These are phyloP conservation scores for Aaosphaeria pasadenensis DNA, from an alignment of 2,329 filamentous ascomycete species.

Conservation along the genomic window DNA sequence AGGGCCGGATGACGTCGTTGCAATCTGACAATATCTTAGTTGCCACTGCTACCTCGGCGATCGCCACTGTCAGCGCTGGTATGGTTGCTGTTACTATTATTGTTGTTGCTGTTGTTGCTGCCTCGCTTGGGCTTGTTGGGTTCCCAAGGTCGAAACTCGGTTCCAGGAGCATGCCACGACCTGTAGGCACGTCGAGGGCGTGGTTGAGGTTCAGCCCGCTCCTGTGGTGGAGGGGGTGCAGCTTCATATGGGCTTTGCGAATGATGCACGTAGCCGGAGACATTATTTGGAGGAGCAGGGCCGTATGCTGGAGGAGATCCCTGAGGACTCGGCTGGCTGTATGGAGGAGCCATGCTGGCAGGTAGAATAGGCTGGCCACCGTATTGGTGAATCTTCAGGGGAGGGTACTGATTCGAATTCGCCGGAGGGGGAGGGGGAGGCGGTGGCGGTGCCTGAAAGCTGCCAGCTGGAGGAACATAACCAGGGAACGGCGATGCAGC, in stretches of 20 bases:
- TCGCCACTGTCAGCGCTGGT: background rate
- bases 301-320: slow-evolving; percentile 5
- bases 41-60: background rate
- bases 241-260: no score
- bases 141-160: slow-evolving; percentile 31
- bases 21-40: background rate
- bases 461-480: slow-evolving; percentile 30
- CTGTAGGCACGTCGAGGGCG: slow-evolving; percentile 28
- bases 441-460: slow-evolving; percentile 31
- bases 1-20: background rate
- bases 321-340: slow-evolving; percentile 7
- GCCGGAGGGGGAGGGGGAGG: slow-evolving; percentile 13
- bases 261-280: background rate
- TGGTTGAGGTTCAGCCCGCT: slow-evolving; percentile 14
- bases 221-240: slow-evolving; percentile 5
- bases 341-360: slow-evolving; percentile 33
- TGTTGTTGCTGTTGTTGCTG: background rate
- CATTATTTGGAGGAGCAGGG: background rate
- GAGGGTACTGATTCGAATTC: slow-evolving; percentile 9
- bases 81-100: background rate
- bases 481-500: slow-evolving; percentile 18
- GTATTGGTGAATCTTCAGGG: slow-evolving; percentile 31
- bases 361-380: slow-evolving; percentile 40
- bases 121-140: slow-evolving; percentile 24
- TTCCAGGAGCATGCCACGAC: slow-evolving; percentile 31